Base-by-base conservation (phyloP, 192 early-diverging fungal genomes). In the Pilaira anomala region DNA sequence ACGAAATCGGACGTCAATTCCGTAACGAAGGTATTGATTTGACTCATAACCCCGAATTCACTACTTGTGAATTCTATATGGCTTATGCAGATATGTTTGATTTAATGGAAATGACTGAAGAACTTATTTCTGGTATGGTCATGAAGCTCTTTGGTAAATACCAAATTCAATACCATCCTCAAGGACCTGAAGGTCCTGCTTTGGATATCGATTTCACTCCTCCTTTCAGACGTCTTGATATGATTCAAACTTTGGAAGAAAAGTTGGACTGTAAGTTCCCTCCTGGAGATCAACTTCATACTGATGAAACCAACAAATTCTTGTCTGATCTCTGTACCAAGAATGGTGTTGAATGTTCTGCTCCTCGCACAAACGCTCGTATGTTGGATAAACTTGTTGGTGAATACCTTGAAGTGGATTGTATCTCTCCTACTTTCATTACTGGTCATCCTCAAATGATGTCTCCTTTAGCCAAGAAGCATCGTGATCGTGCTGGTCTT, bases 11-110 rank as follows among this genome's bases (percentile, higher is more conserved):
- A 54, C 91, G 94, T 60, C 96, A 97, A 79, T 99, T 99, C 91
- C 89, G 97, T 71, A 99, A 99, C 80, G 97, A 99, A 75, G 84
- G 86, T 44, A 99, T 99, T 66, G 97, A 99, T 74, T 75, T 96
- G 71, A 98, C 96, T 39, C 97, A 99, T 86, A 99, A 99, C 83
- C 97, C 97, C 60, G 97, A 99, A 79, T 98, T 99, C 82, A 98
- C 97, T 45, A 98, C 95, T 22, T 93, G 91, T 77, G 97, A 99
- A 82, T 98, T 99, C 80, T 98, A 99, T 81, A 96, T 96, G 96
- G 97, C 97, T 16, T 99, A 96, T 74, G 97, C 96, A 33, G 96
- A 99, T 75, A 88, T 97, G 80, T 86, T 91, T 73, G 96, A 99
- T 74, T 73, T 99, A 57, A 92, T 99, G 89, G 88, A 95, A 28